Evolutionary conservation across 2,329 filamentous ascomycete species (phyloP).

Genomic region (Magnaporthiopsis incrustans): DNA sequence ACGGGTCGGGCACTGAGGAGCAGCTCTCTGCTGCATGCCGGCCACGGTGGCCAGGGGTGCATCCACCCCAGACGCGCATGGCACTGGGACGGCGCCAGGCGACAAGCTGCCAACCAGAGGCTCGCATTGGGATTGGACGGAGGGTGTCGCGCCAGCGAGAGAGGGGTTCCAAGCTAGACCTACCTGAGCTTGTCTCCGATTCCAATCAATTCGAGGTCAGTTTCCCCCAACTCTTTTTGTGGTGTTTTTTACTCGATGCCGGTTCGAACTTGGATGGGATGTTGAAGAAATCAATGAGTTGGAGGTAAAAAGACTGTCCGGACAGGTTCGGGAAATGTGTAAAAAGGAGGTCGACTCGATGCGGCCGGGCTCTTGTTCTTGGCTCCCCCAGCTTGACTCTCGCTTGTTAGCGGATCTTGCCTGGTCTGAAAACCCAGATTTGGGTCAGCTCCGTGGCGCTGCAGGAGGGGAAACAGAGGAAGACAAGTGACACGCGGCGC

Average conservation of each 20-base stretch:
- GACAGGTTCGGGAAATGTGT: neutral
- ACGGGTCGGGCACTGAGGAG: no score
- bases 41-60: no score
- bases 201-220: neutral
- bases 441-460: neutral
- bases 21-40: neutral
- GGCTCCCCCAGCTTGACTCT: no score
- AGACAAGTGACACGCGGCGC: neutral
- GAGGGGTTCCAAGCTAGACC: neutral
- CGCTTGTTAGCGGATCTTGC: neutral
- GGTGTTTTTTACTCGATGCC: no score
- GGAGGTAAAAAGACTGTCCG: neutral
- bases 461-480: neutral
- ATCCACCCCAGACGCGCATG: no score
- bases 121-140: neutral
- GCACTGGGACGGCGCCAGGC: no score
- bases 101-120: no score
- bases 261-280: neutral
- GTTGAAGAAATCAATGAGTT: neutral
- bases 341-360: neutral
- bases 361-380: neutral
- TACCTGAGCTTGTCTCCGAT: neutral
- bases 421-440: neutral
- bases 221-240: neutral
- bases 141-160: neutral